These are phyloP conservation scores for Sinapis alba DNA, from an alignment of 441 rosid genomes.

Conservation along the genomic window DNA sequence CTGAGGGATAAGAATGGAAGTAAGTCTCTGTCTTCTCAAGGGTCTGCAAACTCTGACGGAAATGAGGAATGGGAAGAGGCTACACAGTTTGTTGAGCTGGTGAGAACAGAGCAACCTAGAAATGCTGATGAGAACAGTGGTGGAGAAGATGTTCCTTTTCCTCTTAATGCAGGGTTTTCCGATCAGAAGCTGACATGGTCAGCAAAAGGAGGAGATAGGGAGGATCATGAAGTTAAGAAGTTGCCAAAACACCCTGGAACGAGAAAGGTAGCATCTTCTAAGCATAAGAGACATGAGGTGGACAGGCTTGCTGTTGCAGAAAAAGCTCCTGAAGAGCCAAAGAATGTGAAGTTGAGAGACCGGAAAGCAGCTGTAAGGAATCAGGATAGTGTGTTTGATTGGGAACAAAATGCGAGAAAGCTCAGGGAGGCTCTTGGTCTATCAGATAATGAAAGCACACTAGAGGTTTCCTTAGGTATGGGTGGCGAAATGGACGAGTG, in stretches of 20 bases:
- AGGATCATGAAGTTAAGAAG: slow-evolving; percentile 23
- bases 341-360: slow-evolving; percentile 9
- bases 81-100: slow-evolving; percentile 68
- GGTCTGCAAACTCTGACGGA: slow-evolving; percentile 46
- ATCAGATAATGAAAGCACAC: slow-evolving; percentile 43
- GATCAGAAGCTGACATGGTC: slow-evolving; percentile 46
- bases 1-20: slow-evolving; percentile 47
- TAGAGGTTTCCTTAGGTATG: slow-evolving; percentile 34
- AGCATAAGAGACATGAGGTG: slow-evolving; percentile 29
- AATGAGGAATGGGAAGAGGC: slow-evolving; percentile 83
- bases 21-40: slow-evolving; percentile 52
- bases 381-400: slow-evolving; percentile 40
- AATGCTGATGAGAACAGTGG: slow-evolving; percentile 46
- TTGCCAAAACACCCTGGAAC: slow-evolving; percentile 29
- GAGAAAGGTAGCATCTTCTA: slow-evolving; percentile 22
- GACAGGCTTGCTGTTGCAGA: slow-evolving; percentile 15
- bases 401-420: slow-evolving; percentile 48
- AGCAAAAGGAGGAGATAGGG: slow-evolving; percentile 36
- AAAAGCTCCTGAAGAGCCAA: slow-evolving; percentile 24
- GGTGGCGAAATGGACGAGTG: slow-evolving; percentile 29
- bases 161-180: slow-evolving; percentile 37
- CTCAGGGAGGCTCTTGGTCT: slow-evolving; percentile 43
- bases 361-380: slow-evolving; percentile 37
- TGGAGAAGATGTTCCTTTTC: slow-evolving; percentile 40
- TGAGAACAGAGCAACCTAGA: slow-evolving; percentile 53